Conservation (phyloP, 495 filamentous ascomycete genomes). For the Aspergillus indologenus region DNA sequence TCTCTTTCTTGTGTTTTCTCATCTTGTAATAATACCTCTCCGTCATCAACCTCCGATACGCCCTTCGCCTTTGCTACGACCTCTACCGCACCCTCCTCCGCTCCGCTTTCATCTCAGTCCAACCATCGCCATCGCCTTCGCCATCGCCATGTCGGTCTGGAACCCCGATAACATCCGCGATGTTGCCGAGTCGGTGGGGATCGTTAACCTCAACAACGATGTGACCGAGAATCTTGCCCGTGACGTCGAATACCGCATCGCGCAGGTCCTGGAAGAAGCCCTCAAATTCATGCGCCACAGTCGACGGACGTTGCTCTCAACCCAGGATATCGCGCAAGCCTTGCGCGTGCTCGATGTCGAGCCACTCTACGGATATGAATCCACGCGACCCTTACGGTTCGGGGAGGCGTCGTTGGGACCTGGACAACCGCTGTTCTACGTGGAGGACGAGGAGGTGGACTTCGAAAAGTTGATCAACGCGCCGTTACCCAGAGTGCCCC, state of each 20-base stretch:
- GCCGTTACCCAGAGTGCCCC: conserved; percentile 86
- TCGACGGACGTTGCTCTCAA: conserved; percentile 76
- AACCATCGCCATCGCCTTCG: conserved; percentile 1
- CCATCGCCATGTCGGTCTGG: conserved; percentile 66
- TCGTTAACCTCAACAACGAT: conserved; percentile 72
- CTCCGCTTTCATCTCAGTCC: background rate
- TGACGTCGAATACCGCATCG: conserved; percentile 91
- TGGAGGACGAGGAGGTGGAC: conserved; percentile 97
- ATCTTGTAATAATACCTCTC: no score
- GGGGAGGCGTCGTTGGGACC: conserved; percentile 92
- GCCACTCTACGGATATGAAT: conserved; percentile 93
- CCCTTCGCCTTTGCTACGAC: background rate
- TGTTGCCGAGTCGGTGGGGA: conserved; percentile 92
- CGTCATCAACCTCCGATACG: background rate
- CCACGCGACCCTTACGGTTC: conserved; percentile 78
- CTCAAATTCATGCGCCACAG: conserved; percentile 91
- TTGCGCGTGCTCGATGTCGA: conserved; percentile 85
- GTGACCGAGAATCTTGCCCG: conserved; percentile 79
- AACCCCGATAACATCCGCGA: conserved; percentile 94
- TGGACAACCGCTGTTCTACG: conserved; percentile 93
- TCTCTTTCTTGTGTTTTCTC: no score
- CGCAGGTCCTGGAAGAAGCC: conserved; percentile 87
- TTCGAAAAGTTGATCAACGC: conserved; percentile 98
- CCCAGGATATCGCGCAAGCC: conserved; percentile 81
- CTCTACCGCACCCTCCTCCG: background rate